phyloP scores from a whole-genome alignment of 2,329 filamentous ascomycete genomes.

The Alternaria postmessia region DNA sequence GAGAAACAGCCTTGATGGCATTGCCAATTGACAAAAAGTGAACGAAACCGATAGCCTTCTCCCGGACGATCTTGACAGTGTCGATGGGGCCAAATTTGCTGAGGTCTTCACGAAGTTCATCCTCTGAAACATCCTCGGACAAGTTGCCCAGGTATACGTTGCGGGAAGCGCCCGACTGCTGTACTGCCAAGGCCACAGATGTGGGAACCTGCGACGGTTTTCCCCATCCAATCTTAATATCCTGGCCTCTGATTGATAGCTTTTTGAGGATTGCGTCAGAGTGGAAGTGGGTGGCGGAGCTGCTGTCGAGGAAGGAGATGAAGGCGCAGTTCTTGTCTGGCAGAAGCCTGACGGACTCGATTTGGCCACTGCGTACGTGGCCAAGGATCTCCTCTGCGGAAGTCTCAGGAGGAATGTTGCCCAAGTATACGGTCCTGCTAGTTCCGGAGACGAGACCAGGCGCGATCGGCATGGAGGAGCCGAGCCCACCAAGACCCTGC shows the following conservation, averaged over 20 bases:
- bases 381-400: slow-evolving; percentile 95
- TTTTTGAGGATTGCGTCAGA: slow-evolving; percentile 99
- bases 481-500: slow-evolving; percentile 69
- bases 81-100: slow-evolving; percentile 97
- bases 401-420: slow-evolving; percentile 98
- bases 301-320: slow-evolving; percentile 97
- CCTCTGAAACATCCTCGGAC: slow-evolving; percentile 86
- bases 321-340: slow-evolving; percentile 99
- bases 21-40: slow-evolving; percentile 98
- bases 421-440: slow-evolving; percentile 95
- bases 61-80: slow-evolving; percentile 95
- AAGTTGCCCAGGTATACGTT: slow-evolving; percentile 98
- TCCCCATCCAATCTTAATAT: slow-evolving; percentile 99
- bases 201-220: slow-evolving; percentile 98
- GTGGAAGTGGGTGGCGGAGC: slow-evolving; percentile 98
- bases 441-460: slow-evolving; percentile 87
- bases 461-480: slow-evolving; percentile 77
- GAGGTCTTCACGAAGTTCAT: slow-evolving; percentile 91
- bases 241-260: slow-evolving; percentile 96
- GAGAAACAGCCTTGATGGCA: slow-evolving; percentile 96
- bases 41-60: slow-evolving; percentile 97
- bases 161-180: slow-evolving; percentile 94
- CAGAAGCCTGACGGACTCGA: slow-evolving; percentile 96
- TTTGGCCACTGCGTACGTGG: slow-evolving; percentile 95
- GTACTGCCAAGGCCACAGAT: slow-evolving; percentile 94